Evolutionary conservation across 1,284 basidiomycete genomes (phyloP).

Genomic region (Cronartium quercuum): DNA sequence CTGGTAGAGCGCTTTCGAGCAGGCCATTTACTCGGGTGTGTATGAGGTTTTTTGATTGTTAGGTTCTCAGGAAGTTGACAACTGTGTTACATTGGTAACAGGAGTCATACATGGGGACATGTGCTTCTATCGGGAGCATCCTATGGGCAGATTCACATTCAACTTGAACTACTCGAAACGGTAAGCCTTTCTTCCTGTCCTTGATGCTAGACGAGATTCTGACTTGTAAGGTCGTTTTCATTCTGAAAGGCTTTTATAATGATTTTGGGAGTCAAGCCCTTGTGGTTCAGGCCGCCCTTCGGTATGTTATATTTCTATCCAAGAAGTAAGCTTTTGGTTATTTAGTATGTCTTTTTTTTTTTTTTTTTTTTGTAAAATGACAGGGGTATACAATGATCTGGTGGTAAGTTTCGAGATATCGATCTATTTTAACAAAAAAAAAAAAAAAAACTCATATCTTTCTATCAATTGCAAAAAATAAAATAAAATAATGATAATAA

Average conservation of each 20-base stretch:
- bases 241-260: slow-evolving; percentile 21
- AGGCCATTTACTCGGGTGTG: background rate
- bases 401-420: no score
- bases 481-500: no score
- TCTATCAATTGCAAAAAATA: no score
- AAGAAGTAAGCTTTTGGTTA: no score
- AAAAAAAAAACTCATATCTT: no score
- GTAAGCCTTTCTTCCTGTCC: background rate
- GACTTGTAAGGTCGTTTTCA: background rate
- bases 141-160: background rate
- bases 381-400: no score
- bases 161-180: slow-evolving; percentile 20
- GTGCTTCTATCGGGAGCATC: slow-evolving; percentile 4
- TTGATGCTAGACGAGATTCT: no score
- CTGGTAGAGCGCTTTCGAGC: background rate
- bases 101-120: slow-evolving; percentile 22
- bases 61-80: background rate
- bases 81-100: background rate
- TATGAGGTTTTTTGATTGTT: background rate
- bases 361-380: no score
- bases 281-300: slow-evolving; percentile 15
- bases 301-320: no score
- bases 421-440: no score
- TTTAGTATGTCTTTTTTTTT: no score
- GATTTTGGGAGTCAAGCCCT: slow-evolving; percentile 22